A percentile compares a stretch with the other conserved stretches of the same genome.
Evolutionary conservation across 768 basidiomycete genomes (phyloP).

Genomic region (Tulasnella sp.): DNA sequence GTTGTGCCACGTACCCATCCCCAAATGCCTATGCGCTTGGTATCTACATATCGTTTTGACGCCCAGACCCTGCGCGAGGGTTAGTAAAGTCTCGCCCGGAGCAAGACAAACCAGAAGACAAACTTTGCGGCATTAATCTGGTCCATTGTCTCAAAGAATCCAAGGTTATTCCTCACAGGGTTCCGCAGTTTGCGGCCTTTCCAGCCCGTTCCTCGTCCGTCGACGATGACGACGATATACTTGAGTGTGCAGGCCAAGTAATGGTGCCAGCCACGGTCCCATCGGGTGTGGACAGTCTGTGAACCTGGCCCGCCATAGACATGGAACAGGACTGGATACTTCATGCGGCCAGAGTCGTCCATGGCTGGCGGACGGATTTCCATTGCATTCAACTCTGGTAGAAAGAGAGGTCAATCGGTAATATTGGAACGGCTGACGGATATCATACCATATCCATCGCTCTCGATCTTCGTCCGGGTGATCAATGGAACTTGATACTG

Average conservation of each 20-base stretch:
- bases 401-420: conserved; percentile 12
- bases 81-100: neutral
- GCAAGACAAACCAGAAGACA: conserved; percentile 21
- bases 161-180: conserved; percentile 77
- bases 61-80: conserved; percentile 54
- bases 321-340: conserved; percentile 87
- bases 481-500: conserved; percentile 63
- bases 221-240: conserved; percentile 78
- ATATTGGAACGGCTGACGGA: neutral
- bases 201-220: conserved; percentile 88
- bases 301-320: conserved; percentile 91
- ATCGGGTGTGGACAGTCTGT: conserved; percentile 60
- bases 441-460: conserved; percentile 64
- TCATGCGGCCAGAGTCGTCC: conserved; percentile 89
- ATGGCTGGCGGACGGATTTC: conserved; percentile 86
- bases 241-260: conserved; percentile 70
- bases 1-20: conserved; percentile 64
- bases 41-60: conserved; percentile 76
- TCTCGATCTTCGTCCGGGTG: conserved; percentile 56
- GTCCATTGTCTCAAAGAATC: conserved; percentile 78
- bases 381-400: conserved; percentile 70
- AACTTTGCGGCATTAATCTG: conserved; percentile 82
- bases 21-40: conserved; percentile 85
- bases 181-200: conserved; percentile 78
- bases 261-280: conserved; percentile 69